Base-by-base conservation (phyloP, 192 early-diverging fungal species). In the Linnemannia elongata region DNA sequence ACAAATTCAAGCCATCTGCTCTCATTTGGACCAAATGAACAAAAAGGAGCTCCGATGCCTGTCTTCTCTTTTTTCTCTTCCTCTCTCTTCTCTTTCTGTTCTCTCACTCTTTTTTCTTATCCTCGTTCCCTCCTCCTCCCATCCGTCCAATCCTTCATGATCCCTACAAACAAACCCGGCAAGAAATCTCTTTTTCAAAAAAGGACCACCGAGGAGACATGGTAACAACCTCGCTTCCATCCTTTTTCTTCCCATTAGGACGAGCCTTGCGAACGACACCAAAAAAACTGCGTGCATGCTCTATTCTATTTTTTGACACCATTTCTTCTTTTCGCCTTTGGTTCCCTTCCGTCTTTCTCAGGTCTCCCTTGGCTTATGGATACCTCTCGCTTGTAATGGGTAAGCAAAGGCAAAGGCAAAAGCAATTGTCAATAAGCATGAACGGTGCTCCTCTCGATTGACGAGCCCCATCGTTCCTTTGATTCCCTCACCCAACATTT, bases 191-290 rank as follows among this genome's bases (percentile, higher is more conserved):
- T 68, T 6, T n/a, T 75, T n/a, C 75, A 63, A 41, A 24, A 17
- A 17, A 36, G 60, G 18, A 18, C 63, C 17, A 77, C 52, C 13
- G 39, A 77, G 6, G 75, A 77, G 30, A 63, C n/a, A 77, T 77
- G 75, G 75, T 77, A 77, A 38, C 17, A 41, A 22, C 69, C 12
- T 13, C 13, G 69, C 20, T 70, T 39, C 69, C 8, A 27, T 45
- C 12, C n/a, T 27, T 7, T 60, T n/a, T 12, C n/a, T n/a, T 30
- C 2, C 8, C 8, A 60, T 27, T n/a, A 60, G 24, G n/a, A 8
- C 9, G 6, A 60, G 6, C 22, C 49, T 52, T 52, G 49, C 2
- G 20, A 52, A 52, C 49, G 49, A 20, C 18, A 18, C 17, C 49
- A 15, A 52, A 22, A 52, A 18, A 52, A 52, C 0, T 6, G 49